Percentiles rank a stretch among this genome's conserved stretches.
phyloP scores from a whole-genome alignment of 2,329 filamentous ascomycete genomes.

The Talaromyces sp. region DNA sequence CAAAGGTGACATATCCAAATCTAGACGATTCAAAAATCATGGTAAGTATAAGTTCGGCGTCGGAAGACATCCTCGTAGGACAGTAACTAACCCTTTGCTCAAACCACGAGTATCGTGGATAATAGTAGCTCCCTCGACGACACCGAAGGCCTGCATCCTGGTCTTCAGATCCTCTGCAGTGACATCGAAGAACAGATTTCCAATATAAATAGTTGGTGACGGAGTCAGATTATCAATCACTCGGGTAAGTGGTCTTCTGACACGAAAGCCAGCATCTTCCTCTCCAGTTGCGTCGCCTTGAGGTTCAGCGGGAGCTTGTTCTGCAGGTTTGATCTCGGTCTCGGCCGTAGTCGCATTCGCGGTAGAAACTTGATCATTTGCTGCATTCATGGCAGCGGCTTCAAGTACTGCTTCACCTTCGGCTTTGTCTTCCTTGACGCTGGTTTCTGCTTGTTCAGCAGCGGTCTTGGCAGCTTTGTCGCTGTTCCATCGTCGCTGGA shows the following conservation, averaged over 20 bases:
- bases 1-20: slow-evolving; percentile 63
- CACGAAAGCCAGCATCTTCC: slow-evolving; percentile 4
- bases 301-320: slow-evolving; percentile 8
- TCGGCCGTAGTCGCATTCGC: slow-evolving; percentile 8
- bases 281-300: background rate
- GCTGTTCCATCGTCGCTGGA: slow-evolving; percentile 46
- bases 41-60: background rate
- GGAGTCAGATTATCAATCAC: slow-evolving; percentile 21
- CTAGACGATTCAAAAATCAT: slow-evolving; percentile 35
- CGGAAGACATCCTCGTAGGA: background rate
- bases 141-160: slow-evolving; percentile 56
- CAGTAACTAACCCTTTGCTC: slow-evolving; percentile 59
- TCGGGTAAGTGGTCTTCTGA: background rate
- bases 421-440: background rate
- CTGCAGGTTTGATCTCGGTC: slow-evolving; percentile 7
- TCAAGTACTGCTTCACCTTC: background rate
- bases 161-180: slow-evolving; percentile 55
- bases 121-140: slow-evolving; percentile 50
- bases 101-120: slow-evolving; percentile 58
- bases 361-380: background rate
- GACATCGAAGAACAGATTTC: slow-evolving; percentile 66
- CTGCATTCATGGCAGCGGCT: slow-evolving; percentile 13
- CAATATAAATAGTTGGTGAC: slow-evolving; percentile 55
- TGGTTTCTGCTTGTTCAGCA: slow-evolving; percentile 19
- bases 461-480: slow-evolving; percentile 33